Percentiles rank a stretch among this genome's conserved stretches.
These are phyloP conservation scores for Yamagishiella unicocca DNA, from an alignment of 139 green algal genomes.

Conservation along the genomic window DNA sequence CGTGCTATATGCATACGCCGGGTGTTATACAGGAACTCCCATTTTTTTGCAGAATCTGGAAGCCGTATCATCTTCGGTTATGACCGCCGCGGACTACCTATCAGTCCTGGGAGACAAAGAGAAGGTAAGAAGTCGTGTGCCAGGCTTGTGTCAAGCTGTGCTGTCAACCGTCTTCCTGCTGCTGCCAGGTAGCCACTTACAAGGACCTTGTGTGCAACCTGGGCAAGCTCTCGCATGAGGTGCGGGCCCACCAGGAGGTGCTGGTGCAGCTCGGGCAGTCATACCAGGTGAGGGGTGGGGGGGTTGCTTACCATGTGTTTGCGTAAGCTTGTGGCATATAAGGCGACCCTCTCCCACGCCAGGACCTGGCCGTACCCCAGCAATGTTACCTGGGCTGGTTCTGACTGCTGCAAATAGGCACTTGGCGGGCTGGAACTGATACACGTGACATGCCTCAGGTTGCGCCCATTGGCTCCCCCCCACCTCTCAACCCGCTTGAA, in stretches of 20 bases:
- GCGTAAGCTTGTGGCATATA: too few relatives aligned
- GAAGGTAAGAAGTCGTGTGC: neutral
- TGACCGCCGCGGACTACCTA: constrained; percentile 8
- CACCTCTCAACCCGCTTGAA: neutral
- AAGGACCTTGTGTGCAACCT: constrained; percentile 17
- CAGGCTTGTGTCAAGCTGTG: neutral
- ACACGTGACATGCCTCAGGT: too few relatives aligned
- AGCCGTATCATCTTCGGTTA: neutral
- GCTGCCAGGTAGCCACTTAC: constrained; percentile 1
- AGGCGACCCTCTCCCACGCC: too few relatives aligned
- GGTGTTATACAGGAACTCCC: too few relatives aligned
- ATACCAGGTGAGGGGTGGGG: constrained; percentile 14
- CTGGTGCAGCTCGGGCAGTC: neutral
- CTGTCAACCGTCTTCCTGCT: neutral
- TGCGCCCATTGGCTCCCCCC: too few relatives aligned
- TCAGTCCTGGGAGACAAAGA: neutral
- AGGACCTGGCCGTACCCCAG: too few relatives aligned
- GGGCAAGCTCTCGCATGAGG: constrained; percentile 16
- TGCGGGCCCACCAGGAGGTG: neutral
- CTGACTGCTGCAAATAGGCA: too few relatives aligned
- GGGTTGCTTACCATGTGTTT: too few relatives aligned
- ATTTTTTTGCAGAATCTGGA: neutral
- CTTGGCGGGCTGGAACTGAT: too few relatives aligned
- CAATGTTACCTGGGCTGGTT: too few relatives aligned
- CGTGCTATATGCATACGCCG: too few relatives aligned